Evolutionary conservation across 257 asterid species (phyloP), one percentile per base, ranked within the genome.

Genomic region (Solanum neorickii): DNA sequence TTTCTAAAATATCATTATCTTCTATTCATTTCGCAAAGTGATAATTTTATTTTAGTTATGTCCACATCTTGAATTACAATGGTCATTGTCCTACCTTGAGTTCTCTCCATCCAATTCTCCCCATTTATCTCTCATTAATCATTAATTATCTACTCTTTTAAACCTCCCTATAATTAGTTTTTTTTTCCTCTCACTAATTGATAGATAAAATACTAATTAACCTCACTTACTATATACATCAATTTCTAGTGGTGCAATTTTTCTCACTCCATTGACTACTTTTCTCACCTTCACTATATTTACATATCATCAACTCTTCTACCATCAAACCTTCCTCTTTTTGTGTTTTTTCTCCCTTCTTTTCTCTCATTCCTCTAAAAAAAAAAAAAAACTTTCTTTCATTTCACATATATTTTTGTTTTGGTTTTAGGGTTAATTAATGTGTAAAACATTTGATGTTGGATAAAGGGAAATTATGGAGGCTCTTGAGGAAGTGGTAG

Each of bases 401-500:
- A 46, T 25, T 72, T 62, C 65, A 86, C 82, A 90, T 87, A 85
- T 29, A 83, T 60, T 69, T 86, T 6, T 13, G 39, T 42, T 80
- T 82, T 14, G 85, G 47, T 12, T 56, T 18, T 47, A 80, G 65
- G 29, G 84, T 59, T 65, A 65, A 13, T 13, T 47, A 86, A 59
- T 70, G 87, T 65, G 15, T 29, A 52, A 41, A 25, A 52, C 75
- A 60, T 82, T 86, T 75, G 89, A 87, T 27, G 87, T 87, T 37
- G 90, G 90, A 87, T 44, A 87, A 87, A 41, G 9, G 47, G 31
- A 87, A 31, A 88, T 86, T 92, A 91, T 87, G 88, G 90, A n/a
- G 49, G 85, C 46, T 82, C 66, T 35, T 65, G 92, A 91, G 84
- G 92, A 91, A 83, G 86, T 83, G 88, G 85, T 82, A 46, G 87